Conservation (phyloP, 2,329 filamentous ascomycete genomes). For the Hypoxylon sp. region DNA sequence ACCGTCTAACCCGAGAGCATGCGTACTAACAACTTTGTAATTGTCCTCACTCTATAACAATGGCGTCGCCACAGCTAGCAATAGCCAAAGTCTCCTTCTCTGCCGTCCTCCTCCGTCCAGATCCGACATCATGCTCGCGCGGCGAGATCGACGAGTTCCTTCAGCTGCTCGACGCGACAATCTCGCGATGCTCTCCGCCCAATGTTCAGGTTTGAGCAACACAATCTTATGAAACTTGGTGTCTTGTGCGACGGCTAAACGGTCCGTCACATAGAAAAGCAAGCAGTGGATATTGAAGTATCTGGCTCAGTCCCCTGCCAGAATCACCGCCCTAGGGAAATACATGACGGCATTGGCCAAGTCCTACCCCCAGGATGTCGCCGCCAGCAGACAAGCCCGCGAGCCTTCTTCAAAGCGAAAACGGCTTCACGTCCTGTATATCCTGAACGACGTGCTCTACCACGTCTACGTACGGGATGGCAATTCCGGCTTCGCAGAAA, state of each 20-base stretch:
- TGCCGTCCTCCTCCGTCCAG: conserved; percentile 79
- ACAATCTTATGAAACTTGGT: conserved; percentile 59
- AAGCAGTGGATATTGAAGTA: conserved; percentile 87
- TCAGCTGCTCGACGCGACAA: conserved; percentile 72
- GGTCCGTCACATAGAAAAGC: conserved; percentile 76
- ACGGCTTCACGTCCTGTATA: conserved; percentile 81
- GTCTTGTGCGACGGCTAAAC: conserved; percentile 55
- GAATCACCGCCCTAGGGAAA: conserved; percentile 78
- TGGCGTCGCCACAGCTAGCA: conserved; percentile 79
- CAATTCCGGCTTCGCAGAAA: conserved; percentile 66
- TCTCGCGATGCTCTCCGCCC: conserved; percentile 80
- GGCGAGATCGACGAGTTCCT: conserved; percentile 80
- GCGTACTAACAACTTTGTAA: conserved; percentile 9
- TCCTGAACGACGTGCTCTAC: conserved; percentile 84
- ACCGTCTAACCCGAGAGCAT: conserved; percentile 29
- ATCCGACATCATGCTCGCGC: conserved; percentile 78
- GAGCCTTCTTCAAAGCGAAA: conserved; percentile 75
- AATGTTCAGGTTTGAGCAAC: conserved; percentile 89
- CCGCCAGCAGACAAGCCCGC: conserved; percentile 55
- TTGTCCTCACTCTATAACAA: conserved; percentile 52
- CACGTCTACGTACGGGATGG: conserved; percentile 71
- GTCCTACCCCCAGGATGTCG: conserved; percentile 62
- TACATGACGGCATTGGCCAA: conserved; percentile 80
- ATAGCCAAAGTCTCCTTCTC: conserved; percentile 86
- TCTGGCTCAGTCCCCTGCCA: conserved; percentile 76